Evolutionary conservation across 805 yeast genomes (phyloP).

Genomic region (Scheffersomyces ergatensis): DNA sequence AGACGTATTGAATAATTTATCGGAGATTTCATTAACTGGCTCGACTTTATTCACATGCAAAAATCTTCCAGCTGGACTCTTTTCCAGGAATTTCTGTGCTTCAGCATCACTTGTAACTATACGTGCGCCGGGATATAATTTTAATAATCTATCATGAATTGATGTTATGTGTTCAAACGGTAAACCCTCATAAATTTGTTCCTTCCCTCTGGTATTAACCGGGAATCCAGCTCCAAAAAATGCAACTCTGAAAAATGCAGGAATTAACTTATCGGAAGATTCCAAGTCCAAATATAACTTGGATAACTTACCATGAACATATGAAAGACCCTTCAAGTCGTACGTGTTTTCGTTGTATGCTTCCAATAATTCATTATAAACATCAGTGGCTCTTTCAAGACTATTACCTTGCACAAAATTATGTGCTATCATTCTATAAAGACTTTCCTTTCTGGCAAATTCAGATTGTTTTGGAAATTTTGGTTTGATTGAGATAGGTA

Average conservation of each 20-base stretch:
- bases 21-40: conserved; percentile 57
- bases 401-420: conserved; percentile 70
- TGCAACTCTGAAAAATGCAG: conserved; percentile 75
- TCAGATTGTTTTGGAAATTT: conserved; percentile 76
- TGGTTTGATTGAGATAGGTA: conserved; percentile 62
- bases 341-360: conserved; percentile 72
- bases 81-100: conserved; percentile 47
- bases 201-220: conserved; percentile 65
- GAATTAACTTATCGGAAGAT: conserved; percentile 66
- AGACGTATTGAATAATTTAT: conserved; percentile 43
- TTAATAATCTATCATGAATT: conserved; percentile 71
- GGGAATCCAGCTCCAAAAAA: conserved; percentile 88
- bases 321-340: conserved; percentile 73
- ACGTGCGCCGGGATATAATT: conserved; percentile 79
- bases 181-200: conserved; percentile 79
- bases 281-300: conserved; percentile 66
- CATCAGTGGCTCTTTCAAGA: conserved; percentile 75
- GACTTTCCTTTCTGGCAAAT: conserved; percentile 75
- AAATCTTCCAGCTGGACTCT: conserved; percentile 66
- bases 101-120: conserved; percentile 60
- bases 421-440: conserved; percentile 67
- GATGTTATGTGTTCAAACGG: conserved; percentile 87
- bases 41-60: conserved; percentile 70
- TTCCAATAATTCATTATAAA: conserved; percentile 72
- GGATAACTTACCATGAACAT: conserved; percentile 65